Base-by-base conservation (phyloP, 352 stramenopile genomes). In the Blastocystis sp. region DNA sequence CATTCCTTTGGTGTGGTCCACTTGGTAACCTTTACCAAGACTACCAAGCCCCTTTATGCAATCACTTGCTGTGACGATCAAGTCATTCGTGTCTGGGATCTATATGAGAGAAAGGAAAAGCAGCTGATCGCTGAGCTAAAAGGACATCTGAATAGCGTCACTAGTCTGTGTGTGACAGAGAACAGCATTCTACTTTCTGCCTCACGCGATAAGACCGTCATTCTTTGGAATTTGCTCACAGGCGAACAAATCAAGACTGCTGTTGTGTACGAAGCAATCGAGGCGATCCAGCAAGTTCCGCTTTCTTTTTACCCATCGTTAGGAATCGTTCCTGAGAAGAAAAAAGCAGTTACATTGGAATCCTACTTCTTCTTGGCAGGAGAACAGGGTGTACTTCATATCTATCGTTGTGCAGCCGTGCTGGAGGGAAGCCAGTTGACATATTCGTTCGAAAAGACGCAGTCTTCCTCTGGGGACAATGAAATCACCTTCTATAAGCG, bases 141-240 rank as follows among this genome's bases (percentile, higher is more conserved):
- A 87, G 93, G 95, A 59, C 94, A 96, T 91, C 95, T 96, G 92
- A 96, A 92, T 70, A 91, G 93, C 37, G 77, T 88, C 5, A 88
- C 77, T 3, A 79, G 77, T 64, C 66, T 88, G 7, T 76, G 66
- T 53, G 43, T 88, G 5, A 1, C 92, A 92, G 26, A 96, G 92
- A 13, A 95, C 93, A 84, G 91, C 95, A 23, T 92, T 91, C 26
- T 96, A 94, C 90, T 95, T 93, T 93, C 93, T 5, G 90, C 93
- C 26, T 93, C 93, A 43, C 93, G 94, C 43, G 94, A 96, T 63
- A 94, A 94, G 70, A 93, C 95, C 0, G 92, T 96, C n/a, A 95
- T 95, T 90, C 93, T 95, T 41, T 96, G 93, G 93, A 92, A 96
- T 73, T 87, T 96, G 89, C 91, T 92, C 61, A 91, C 93, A 73